phyloP scores from a whole-genome alignment of 441 rosid genomes.

The Capsella rubella region DNA sequence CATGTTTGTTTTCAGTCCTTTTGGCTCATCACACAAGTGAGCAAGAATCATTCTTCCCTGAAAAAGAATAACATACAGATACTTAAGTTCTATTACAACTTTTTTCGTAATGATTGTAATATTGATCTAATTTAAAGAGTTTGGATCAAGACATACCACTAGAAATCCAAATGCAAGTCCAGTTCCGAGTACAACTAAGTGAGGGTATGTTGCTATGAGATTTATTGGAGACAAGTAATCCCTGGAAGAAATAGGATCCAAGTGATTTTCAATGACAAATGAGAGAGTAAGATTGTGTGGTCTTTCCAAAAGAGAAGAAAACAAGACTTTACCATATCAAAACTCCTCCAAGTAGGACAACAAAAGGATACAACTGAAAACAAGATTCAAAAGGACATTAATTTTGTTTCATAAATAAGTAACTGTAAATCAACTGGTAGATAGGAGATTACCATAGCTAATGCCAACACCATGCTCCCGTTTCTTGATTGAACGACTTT shows the following conservation, averaged over 20 bases:
- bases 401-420: not conserved
- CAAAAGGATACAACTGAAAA: conserved; percentile 83
- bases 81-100: not conserved
- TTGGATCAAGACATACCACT: conserved; percentile 66
- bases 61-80: not conserved
- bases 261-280: not conserved
- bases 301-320: not conserved
- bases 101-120: not conserved
- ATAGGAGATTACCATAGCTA: conserved; percentile 48
- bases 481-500: conserved; percentile 48
- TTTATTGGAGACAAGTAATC: conserved; percentile 91
- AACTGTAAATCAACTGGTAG: not conserved
- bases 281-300: not conserved
- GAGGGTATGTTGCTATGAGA: conserved; percentile 81
- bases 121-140: conserved; percentile 7
- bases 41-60: conserved; percentile 92
- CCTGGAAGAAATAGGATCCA: conserved; percentile 51
- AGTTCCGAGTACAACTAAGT: conserved; percentile 86
- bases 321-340: conserved; percentile 66
- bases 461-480: conserved; percentile 49
- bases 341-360: conserved; percentile 82
- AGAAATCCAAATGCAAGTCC: conserved; percentile 99
- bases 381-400: conserved; percentile 32
- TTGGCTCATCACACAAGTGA: conserved; percentile 85
- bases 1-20: conserved; percentile 86